Percentiles rank a stretch among this genome's conserved stretches.
Conservation (phyloP, 257 asterid species). For the Lavandula angustifolia region DNA sequence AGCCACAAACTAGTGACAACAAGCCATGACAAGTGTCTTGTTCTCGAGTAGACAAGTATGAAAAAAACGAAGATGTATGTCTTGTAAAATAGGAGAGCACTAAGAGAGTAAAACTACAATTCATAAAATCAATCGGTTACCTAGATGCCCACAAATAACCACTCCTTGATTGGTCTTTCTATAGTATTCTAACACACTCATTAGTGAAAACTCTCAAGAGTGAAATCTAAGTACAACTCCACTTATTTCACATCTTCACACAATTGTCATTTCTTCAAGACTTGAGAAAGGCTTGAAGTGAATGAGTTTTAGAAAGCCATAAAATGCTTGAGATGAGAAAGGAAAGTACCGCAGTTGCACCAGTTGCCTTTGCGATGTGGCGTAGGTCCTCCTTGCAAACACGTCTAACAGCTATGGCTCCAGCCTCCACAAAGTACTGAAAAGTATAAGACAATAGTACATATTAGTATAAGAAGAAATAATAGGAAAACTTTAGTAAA, state of each 20-base stretch:
- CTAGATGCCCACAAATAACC: no score
- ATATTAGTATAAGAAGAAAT: conserved; percentile 18
- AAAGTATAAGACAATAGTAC: conserved; percentile 19
- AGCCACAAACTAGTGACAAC: no score
- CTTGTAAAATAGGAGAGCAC: no score
- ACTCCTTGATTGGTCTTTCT: not conserved
- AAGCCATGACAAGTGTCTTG: no score
- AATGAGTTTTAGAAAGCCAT: conserved; percentile 4
- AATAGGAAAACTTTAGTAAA: conserved; percentile 1
- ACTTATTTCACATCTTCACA: not conserved
- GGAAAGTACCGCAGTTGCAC: conserved; percentile 76
- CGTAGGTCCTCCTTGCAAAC: conserved; percentile 92
- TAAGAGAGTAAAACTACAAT: no score
- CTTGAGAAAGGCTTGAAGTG: not conserved
- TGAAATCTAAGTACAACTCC: not conserved
- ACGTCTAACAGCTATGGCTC: conserved; percentile 92
- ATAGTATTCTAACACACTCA: conserved; percentile 15
- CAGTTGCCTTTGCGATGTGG: conserved; percentile 95
- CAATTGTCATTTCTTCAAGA: conserved; percentile 1
- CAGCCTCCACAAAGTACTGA: conserved; percentile 96
- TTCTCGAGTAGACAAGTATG: no score
- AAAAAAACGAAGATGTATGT: no score
- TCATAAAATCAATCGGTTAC: no score
- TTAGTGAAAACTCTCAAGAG: not conserved
- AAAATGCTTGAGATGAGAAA: conserved; percentile 6